Evolutionary conservation across 2,329 filamentous ascomycete genomes (phyloP).

Genomic region (Fusarium cicatricum): DNA sequence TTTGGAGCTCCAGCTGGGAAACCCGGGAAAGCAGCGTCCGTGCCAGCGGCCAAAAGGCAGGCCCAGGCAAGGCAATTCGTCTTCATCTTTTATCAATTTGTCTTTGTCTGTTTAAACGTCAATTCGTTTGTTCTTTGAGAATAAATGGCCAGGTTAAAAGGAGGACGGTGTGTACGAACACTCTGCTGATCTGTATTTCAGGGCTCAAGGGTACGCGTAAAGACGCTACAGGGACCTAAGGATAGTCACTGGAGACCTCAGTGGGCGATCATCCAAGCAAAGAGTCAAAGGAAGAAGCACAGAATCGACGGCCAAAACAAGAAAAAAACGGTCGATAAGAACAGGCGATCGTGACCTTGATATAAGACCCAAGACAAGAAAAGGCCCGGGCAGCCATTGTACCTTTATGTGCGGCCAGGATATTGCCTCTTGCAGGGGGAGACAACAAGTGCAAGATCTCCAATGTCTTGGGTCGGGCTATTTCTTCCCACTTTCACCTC

Average conservation of each 20-base stretch:
- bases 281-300: background rate
- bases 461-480: background rate
- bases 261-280: background rate
- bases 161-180: background rate
- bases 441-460: background rate
- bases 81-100: conserved; percentile 44
- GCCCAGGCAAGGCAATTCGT: conserved; percentile 43
- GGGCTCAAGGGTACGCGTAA: background rate
- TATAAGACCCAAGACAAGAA: conserved; percentile 1
- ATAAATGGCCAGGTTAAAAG: background rate
- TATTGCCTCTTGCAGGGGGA: background rate
- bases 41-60: conserved; percentile 43
- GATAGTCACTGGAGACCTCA: background rate
- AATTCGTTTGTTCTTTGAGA: background rate
- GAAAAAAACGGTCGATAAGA: background rate
- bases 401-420: conserved; percentile 4
- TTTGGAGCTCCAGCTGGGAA: conserved; percentile 23
- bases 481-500: background rate
- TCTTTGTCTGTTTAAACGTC: background rate
- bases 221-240: background rate
- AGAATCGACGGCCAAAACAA: background rate
- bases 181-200: background rate
- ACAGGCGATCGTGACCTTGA: background rate
- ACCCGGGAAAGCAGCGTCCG: conserved; percentile 36
- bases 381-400: conserved; percentile 5